phyloP scores from a whole-genome alignment of 129 eudicot genomes.

The Glebionis coronaria region DNA sequence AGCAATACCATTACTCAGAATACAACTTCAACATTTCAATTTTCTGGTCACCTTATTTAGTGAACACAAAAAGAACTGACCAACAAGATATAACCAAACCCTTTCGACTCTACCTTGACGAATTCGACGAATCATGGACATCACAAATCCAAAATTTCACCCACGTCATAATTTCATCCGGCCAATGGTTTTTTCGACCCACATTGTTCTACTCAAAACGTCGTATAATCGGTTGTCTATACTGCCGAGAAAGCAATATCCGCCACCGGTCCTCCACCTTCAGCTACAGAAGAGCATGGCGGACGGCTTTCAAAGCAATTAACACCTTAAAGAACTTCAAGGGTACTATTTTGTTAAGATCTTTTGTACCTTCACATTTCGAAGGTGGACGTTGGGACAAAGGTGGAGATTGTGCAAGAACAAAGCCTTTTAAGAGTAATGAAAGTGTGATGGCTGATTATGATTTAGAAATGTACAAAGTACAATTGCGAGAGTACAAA shows the following conservation, averaged over 20 bases:
- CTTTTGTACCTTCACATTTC: constrained; percentile 73
- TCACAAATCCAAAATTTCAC: constrained; percentile 39
- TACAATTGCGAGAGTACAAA: constrained; percentile 57
- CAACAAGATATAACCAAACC: constrained; percentile 45
- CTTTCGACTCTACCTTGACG: constrained; percentile 68
- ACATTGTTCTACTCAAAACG: constrained; percentile 47
- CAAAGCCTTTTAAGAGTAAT: no score
- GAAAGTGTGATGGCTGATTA: constrained; percentile 46
- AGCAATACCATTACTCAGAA: constrained; percentile 41
- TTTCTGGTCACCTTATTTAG: constrained; percentile 73
- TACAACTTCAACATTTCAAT: constrained; percentile 66
- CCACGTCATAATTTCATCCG: constrained; percentile 67
- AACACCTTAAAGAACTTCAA: constrained; percentile 37
- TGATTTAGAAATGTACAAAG: constrained; percentile 48
- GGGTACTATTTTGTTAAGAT: constrained; percentile 58
- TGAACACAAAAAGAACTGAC: constrained; percentile 44
- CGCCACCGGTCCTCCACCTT: constrained; percentile 38
- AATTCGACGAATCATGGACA: constrained; percentile 59
- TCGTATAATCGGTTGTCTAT: constrained; percentile 56
- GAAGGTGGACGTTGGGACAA: constrained; percentile 78
- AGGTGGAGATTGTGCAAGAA: constrained; percentile 87
- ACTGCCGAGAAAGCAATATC: constrained; percentile 40
- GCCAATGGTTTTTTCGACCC: constrained; percentile 88
- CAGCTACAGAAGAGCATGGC: constrained; percentile 63
- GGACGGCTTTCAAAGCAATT: constrained; percentile 59